Percentiles rank a stretch among this genome's conserved stretches.
Evolutionary conservation across 768 basidiomycete species (phyloP).

Genomic region (Mycena belliarum): DNA sequence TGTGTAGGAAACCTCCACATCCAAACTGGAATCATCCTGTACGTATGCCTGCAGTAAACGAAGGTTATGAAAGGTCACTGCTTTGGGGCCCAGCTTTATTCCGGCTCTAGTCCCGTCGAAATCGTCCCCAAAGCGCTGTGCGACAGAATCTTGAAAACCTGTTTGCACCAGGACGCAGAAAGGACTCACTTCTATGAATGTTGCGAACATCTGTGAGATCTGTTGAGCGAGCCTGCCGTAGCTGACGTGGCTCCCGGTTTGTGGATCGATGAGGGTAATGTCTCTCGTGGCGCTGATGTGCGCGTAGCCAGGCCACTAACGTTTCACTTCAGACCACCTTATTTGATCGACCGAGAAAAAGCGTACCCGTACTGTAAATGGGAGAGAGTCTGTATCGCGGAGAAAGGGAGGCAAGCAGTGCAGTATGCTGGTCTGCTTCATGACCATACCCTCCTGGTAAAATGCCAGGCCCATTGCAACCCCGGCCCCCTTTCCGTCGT

Average conservation of each 20-base stretch:
- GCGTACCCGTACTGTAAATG: constrained; percentile 3
- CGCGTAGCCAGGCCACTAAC: constrained; percentile 15
- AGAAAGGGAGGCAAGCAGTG: background rate
- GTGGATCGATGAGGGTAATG: constrained; percentile 1
- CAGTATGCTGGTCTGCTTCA: constrained; percentile 9
- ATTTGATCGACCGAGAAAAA: background rate
- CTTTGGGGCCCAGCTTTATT: constrained; percentile 8
- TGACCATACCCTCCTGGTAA: constrained; percentile 14
- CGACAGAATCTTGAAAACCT: too few relatives aligned
- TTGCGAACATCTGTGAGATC: constrained; percentile 2
- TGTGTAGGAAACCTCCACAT: constrained; percentile 6
- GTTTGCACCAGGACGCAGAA: too few relatives aligned
- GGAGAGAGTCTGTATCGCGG: background rate
- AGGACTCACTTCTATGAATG: constrained; percentile 5
- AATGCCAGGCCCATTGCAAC: constrained; percentile 17
- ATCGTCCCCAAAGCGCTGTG: constrained; percentile 4
- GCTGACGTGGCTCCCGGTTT: constrained; percentile 4
- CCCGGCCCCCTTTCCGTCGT: constrained; percentile 5
- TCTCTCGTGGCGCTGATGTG: constrained; percentile 3
- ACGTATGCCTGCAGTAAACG: constrained; percentile 9
- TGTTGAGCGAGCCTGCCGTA: constrained; percentile 8
- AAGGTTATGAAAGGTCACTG: constrained; percentile 8
- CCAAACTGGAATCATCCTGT: background rate
- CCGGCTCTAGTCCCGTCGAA: background rate
- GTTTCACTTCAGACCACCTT: background rate